Evolutionary conservation across 2,329 filamentous ascomycete genomes (phyloP), one percentile per base, ranked within the genome.

Genomic region (Cytospora piceae): DNA sequence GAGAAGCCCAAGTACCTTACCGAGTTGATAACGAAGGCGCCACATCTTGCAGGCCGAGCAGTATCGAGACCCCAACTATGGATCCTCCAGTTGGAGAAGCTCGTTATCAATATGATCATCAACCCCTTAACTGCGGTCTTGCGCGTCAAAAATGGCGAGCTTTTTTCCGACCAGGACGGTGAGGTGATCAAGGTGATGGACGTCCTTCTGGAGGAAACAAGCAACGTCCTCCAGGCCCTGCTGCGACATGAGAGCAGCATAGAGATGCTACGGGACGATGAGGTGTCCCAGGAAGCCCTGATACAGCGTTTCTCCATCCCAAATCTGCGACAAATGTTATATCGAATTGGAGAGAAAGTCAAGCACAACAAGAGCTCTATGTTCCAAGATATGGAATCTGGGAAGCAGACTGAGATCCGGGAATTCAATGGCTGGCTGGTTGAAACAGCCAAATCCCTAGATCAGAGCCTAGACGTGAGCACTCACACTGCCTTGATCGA

Each of bases 81-180:
- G 81, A 69, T 82, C 12, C 72, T 83, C n/a, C 94, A 97, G 78
- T 84, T 97, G 3, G 92, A 96, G 73, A 97, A 97, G 75, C 81
- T 97, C 1, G 90, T 91, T 0, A 82, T 94, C 60, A 97, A 96
- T 73, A 83, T 87, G 42, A 81, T 94, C 37, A 87, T 97, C 72
- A 96, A 97, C 73, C 92, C 94, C 0, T 78, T 97, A n/a, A 95
- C 92, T 0, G 90, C 89, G 0, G 78, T 97, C 12, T 81, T 95
- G 63, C 84, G 90, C 62, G 90, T 89, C 74, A 86, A 86, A 68
- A 97, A 97, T 71, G 93, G 93, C n/a, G 82, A 83, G 6, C 76
- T 97, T 0, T 87, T 96, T 20, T 83, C 83, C 68, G 85, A 87
- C 68, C 81, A 82, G 66, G 69, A 72, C 9, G 73, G 75, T 12